A percentile compares a stretch with the other conserved stretches of the same genome.
phyloP scores from a whole-genome alignment of 2,329 filamentous ascomycete genomes.

The Fusarium sp. region DNA sequence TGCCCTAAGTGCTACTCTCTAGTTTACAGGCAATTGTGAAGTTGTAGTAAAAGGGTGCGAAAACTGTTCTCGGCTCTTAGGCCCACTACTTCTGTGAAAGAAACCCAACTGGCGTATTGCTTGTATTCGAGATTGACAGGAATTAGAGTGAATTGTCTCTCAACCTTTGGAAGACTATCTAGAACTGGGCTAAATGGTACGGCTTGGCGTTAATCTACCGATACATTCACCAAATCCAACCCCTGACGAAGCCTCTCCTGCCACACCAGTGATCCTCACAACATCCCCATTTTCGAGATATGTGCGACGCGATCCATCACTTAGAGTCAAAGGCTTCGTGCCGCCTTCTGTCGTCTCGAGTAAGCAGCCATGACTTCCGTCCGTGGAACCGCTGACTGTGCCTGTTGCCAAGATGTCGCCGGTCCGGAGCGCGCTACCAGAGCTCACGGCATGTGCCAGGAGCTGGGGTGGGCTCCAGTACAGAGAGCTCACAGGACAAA shows the following conservation, averaged over 20 bases:
- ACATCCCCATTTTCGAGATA: slow-evolving; percentile 56
- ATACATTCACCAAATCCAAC: slow-evolving; percentile 56
- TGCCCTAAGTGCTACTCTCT: not conserved
- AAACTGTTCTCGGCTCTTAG: not conserved
- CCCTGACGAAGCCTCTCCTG: slow-evolving; percentile 53
- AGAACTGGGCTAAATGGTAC: not conserved
- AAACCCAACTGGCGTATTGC: not conserved
- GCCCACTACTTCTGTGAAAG: not conserved
- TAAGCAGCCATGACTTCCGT: slow-evolving; percentile 53
- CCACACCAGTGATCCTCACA: slow-evolving; percentile 52
- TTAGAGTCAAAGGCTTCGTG: slow-evolving; percentile 42
- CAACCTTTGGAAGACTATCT: not conserved
- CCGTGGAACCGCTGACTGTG: slow-evolving; percentile 52
- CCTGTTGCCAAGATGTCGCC: slow-evolving; percentile 58
- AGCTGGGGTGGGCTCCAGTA: slow-evolving; percentile 29
- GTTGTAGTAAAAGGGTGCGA: not conserved
- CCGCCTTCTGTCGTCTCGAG: slow-evolving; percentile 55
- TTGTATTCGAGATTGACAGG: not conserved
- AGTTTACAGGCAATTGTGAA: not conserved
- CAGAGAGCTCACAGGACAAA: slow-evolving; percentile 5
- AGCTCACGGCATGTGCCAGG: slow-evolving; percentile 28
- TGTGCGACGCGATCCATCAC: slow-evolving; percentile 46
- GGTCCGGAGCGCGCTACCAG: slow-evolving; percentile 14
- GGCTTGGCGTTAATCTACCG: slow-evolving; percentile 33
- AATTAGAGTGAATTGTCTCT: not conserved